Conservation (phyloP, 495 filamentous ascomycete species). For the Xylaria venustula region DNA sequence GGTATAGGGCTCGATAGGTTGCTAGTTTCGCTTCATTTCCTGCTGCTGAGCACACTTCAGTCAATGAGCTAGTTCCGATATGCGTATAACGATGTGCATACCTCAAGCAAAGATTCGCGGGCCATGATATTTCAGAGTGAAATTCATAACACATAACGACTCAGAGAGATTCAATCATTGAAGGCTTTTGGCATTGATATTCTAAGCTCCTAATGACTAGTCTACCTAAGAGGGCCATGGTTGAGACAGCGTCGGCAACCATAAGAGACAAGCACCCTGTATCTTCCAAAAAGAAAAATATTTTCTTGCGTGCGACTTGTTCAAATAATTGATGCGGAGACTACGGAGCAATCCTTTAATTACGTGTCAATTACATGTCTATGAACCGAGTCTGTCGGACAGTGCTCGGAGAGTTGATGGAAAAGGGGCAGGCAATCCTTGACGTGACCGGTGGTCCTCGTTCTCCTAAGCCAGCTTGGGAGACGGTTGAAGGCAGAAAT, state of each 20-base stretch:
- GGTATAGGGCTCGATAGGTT: neutral
- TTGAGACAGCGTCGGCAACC: neutral
- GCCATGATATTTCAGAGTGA: no score
- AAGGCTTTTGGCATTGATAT: no score
- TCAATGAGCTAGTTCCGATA: no score
- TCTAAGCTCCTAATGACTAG: no score
- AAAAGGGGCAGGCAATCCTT: slow-evolving; percentile 1
- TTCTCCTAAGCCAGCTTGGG: neutral
- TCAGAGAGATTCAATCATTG: no score
- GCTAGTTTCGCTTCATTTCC: no score
- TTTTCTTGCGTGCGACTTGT: neutral
- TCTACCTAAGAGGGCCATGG: no score
- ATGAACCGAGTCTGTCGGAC: slow-evolving; percentile 7
- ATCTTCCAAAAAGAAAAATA: neutral
- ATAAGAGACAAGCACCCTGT: neutral
- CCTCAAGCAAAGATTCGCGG: no score
- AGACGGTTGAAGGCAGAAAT: neutral
- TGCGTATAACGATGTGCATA: no score
- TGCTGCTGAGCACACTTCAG: no score
- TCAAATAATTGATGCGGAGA: neutral
- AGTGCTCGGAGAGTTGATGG: neutral
- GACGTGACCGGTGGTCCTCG: neutral
- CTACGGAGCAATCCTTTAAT: neutral
- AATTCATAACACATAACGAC: no score
- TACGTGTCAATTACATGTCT: no score